Evolutionary conservation across 2,329 filamentous ascomycete genomes (phyloP).

Genomic region (Penicillium sp.): DNA sequence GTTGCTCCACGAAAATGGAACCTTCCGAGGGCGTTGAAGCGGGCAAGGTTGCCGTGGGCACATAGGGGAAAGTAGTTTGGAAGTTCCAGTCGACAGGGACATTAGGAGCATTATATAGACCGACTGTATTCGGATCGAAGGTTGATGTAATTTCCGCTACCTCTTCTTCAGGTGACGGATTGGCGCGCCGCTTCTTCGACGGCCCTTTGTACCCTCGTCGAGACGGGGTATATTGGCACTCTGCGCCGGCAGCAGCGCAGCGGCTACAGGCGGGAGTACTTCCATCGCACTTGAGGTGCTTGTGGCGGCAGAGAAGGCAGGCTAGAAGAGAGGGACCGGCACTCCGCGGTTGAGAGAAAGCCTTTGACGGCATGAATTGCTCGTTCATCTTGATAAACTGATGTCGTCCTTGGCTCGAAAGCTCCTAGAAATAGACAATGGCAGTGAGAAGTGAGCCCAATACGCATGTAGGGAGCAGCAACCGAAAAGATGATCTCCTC

Average conservation of each 20-base stretch:
- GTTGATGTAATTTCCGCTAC: conserved; percentile 53
- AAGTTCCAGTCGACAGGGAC: conserved; percentile 46
- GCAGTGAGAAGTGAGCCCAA: neutral
- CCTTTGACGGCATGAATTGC: conserved; percentile 25
- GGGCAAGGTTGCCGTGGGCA: conserved; percentile 29
- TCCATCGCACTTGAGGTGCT: conserved; percentile 80
- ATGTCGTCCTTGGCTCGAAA: neutral
- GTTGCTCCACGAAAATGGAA: conserved; percentile 29
- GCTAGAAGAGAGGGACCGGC: conserved; percentile 48
- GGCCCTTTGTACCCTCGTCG: conserved; percentile 76
- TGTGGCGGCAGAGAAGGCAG: conserved; percentile 55
- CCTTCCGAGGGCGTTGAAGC: conserved; percentile 31
- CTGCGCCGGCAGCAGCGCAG: conserved; percentile 62
- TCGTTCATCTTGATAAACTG: conserved; percentile 32
- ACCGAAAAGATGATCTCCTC: neutral
- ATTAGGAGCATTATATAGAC: conserved; percentile 44
- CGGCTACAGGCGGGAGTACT: conserved; percentile 68
- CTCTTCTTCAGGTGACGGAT: conserved; percentile 48
- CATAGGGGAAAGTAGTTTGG: conserved; percentile 40
- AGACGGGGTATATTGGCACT: conserved; percentile 75
- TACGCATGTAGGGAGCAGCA: conserved; percentile 1
- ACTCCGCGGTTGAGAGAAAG: conserved; percentile 27
- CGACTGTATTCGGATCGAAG: conserved; percentile 24
- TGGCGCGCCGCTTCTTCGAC: conserved; percentile 53
- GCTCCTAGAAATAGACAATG: neutral